Conservation (phyloP, 257 asterid species). For the Nicotiana undulata region DNA sequence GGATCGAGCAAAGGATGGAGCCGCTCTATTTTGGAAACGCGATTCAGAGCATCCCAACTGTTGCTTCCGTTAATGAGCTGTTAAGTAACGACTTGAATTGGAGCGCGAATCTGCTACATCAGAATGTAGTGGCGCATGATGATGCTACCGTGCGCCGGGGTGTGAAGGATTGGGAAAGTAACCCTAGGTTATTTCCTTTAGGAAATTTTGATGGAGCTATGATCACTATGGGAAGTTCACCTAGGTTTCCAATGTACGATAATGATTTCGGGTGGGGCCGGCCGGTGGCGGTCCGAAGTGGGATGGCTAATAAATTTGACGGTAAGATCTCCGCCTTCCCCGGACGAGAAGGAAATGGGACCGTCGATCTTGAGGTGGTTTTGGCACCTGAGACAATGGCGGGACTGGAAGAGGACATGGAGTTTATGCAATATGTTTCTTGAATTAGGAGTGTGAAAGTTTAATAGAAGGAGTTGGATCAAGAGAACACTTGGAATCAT, state of each 20-base stretch:
- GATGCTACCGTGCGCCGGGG: slow-evolving; percentile 62
- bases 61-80: slow-evolving; percentile 47
- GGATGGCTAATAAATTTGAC: slow-evolving; percentile 85
- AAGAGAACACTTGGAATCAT: neutral
- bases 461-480: neutral
- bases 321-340: slow-evolving; percentile 98
- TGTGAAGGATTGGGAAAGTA: slow-evolving; percentile 77
- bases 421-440: slow-evolving; percentile 72
- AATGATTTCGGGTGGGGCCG: slow-evolving; percentile 96
- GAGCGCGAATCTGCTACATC: slow-evolving; percentile 62
- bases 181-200: slow-evolving; percentile 72
- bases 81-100: slow-evolving; percentile 47
- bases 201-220: slow-evolving; percentile 95
- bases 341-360: slow-evolving; percentile 67
- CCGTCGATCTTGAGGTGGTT: slow-evolving; percentile 92
- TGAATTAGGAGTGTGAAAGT: slow-evolving; percentile 9
- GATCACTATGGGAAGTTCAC: slow-evolving; percentile 98
- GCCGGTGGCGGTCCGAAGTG: slow-evolving; percentile 80
- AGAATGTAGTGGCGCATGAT: slow-evolving; percentile 63
- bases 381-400: slow-evolving; percentile 75
- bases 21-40: slow-evolving; percentile 83
- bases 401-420: slow-evolving; percentile 55
- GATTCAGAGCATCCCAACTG: slow-evolving; percentile 81
- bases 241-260: slow-evolving; percentile 95
- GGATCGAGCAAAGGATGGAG: slow-evolving; percentile 62